phyloP scores from a whole-genome alignment of 2,329 filamentous ascomycete species.

The Fusarium sp. region DNA sequence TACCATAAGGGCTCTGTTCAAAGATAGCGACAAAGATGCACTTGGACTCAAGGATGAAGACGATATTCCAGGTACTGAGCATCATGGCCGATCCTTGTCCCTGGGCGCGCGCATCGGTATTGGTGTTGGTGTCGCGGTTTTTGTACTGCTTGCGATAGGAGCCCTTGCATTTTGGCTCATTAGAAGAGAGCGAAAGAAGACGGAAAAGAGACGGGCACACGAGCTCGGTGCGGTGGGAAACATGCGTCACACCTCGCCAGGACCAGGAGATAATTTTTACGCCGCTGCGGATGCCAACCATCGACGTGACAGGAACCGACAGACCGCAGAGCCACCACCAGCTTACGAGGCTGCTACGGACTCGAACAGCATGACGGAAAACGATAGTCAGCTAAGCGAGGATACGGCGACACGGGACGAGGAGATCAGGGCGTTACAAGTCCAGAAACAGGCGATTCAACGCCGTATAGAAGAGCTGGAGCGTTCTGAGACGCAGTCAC shows the following conservation, averaged over 20 bases:
- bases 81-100: slow-evolving; percentile 35
- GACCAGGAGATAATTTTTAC: slow-evolving; percentile 26
- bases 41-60: slow-evolving; percentile 49
- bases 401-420: slow-evolving; percentile 39
- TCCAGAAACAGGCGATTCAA: slow-evolving; percentile 50
- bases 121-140: slow-evolving; percentile 46
- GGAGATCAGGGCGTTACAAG: slow-evolving; percentile 46
- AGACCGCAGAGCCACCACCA: slow-evolving; percentile 43
- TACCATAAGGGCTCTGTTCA: slow-evolving; percentile 51
- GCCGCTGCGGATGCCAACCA: slow-evolving; percentile 25
- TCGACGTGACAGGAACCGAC: slow-evolving; percentile 15
- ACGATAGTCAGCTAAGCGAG: slow-evolving; percentile 35
- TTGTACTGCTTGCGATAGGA: slow-evolving; percentile 44
- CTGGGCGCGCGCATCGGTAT: slow-evolving; percentile 49
- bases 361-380: slow-evolving; percentile 35
- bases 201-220: slow-evolving; percentile 32
- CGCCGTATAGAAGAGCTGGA: slow-evolving; percentile 49
- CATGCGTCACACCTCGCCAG: slow-evolving; percentile 16
- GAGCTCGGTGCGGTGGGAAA: slow-evolving; percentile 39
- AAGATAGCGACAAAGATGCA: slow-evolving; percentile 47
- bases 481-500: slow-evolving; percentile 33
- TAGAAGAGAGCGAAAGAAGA: slow-evolving; percentile 34
- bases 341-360: slow-evolving; percentile 45
- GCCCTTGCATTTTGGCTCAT: slow-evolving; percentile 39
- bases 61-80: slow-evolving; percentile 38